Percentiles rank a stretch among this genome's conserved stretches.
Conservation (phyloP, 2,329 filamentous ascomycete species). For the Fusarium xyrophilum region DNA sequence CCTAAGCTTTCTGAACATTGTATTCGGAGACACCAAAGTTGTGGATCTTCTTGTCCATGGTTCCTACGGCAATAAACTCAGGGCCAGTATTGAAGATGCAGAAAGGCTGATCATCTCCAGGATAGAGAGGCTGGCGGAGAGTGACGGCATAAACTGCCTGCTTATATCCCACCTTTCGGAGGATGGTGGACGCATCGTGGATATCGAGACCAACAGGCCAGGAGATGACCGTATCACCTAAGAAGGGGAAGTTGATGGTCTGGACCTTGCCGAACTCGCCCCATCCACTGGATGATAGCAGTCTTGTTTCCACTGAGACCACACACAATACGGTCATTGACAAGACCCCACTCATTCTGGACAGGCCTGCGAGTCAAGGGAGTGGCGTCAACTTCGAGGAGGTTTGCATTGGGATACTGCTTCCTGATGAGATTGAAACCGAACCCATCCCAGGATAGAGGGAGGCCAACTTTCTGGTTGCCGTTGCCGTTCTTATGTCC, state of each 20-base stretch:
- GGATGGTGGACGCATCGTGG: constrained; percentile 11
- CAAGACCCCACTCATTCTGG: constrained; percentile 16
- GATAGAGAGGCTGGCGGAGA: constrained; percentile 14
- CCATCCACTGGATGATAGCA: constrained; percentile 20
- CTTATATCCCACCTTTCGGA: constrained; percentile 20
- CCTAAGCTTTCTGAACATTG: constrained; percentile 2
- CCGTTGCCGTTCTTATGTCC: neutral
- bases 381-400: constrained; percentile 19
- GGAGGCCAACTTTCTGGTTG: neutral
- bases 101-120: constrained; percentile 14
- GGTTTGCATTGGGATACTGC: constrained; percentile 5
- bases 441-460: constrained; percentile 20
- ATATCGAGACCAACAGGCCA: constrained; percentile 19
- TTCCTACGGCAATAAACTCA: constrained; percentile 20
- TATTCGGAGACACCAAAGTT: constrained; percentile 12
- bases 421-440: constrained; percentile 13
- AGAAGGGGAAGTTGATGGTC: constrained; percentile 3
- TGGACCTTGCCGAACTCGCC: constrained; percentile 11
- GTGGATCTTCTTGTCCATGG: constrained; percentile 13
- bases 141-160: constrained; percentile 3
- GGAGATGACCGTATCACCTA: neutral
- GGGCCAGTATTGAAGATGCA: constrained; percentile 20
- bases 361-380: constrained; percentile 6
- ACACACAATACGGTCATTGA: constrained; percentile 19
- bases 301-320: constrained; percentile 12